These are phyloP conservation scores for Telopea speciosissima DNA, from an alignment of 177 flowering plant genomes.

Conservation along the genomic window DNA sequence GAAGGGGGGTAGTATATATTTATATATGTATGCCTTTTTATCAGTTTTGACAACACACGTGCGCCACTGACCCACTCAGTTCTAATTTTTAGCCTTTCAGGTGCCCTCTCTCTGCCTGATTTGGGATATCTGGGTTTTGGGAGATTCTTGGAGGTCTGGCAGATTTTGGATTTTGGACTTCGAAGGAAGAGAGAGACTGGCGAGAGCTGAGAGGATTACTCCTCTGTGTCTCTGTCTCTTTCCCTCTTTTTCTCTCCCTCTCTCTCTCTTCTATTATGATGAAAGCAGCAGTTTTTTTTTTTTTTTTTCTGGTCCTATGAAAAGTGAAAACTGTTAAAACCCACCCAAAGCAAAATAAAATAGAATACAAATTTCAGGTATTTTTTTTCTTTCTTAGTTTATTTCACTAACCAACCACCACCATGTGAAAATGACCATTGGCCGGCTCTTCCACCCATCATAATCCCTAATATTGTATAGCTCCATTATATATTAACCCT, in stretches of 20 bases:
- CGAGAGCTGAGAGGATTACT: too few relatives aligned
- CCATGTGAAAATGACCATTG: slow-evolving; percentile 34
- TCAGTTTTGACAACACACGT: not conserved
- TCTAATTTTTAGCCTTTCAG: not conserved
- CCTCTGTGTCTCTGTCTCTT: too few relatives aligned
- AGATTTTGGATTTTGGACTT: too few relatives aligned
- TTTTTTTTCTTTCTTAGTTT: slow-evolving; percentile 7
- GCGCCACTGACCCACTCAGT: slow-evolving; percentile 3
- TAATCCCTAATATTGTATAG: not conserved
- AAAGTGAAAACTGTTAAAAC: not conserved
- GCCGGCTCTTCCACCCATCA: slow-evolving; percentile 29
- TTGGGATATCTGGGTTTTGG: not conserved
- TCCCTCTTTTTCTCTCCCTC: too few relatives aligned
- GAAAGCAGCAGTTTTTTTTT: not conserved
- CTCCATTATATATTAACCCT: not conserved
- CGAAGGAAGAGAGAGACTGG: too few relatives aligned
- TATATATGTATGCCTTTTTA: too few relatives aligned
- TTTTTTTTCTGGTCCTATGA: not conserved
- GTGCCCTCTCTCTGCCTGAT: not conserved
- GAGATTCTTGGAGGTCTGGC: too few relatives aligned
- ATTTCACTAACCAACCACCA: slow-evolving; percentile 19
- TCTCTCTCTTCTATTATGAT: slow-evolving; percentile 4
- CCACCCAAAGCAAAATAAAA: not conserved
- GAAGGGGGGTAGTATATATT: too few relatives aligned
- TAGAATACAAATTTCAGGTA: not conserved